Conservation (phyloP, 2,329 filamentous ascomycete species). For the Neonectria punicea region DNA sequence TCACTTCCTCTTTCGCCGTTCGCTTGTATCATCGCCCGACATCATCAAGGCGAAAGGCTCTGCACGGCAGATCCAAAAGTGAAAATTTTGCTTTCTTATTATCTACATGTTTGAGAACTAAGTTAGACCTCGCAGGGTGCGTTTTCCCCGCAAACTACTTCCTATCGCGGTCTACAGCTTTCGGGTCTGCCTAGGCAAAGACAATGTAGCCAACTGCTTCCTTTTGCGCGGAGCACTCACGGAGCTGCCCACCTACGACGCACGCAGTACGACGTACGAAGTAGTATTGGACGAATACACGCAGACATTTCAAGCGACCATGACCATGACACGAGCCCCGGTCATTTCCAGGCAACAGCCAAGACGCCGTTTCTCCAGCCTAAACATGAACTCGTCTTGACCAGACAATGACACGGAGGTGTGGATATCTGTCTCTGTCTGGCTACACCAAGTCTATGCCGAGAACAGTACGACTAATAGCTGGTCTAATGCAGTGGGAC, state of each 20-base stretch:
- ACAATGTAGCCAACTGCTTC: not conserved
- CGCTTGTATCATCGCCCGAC: not conserved
- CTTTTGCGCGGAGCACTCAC: not conserved
- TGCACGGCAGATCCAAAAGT: not conserved
- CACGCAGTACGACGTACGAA: too few species aligned
- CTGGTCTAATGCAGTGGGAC: not conserved
- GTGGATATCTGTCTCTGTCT: not conserved
- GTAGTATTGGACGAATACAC: not conserved
- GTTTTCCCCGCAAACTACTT: not conserved
- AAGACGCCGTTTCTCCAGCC: conserved; percentile 5
- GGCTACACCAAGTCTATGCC: not conserved
- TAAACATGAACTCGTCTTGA: not conserved
- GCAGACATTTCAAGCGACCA: not conserved
- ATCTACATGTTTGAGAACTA: conserved; percentile 4
- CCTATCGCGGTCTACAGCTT: not conserved
- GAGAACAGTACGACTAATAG: too few species aligned
- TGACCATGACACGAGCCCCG: conserved; percentile 9
- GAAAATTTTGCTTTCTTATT: not conserved
- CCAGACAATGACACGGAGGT: not conserved
- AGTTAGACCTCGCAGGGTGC: not conserved
- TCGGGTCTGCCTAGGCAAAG: not conserved
- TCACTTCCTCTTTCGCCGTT: conserved; percentile 21
- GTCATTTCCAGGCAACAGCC: conserved; percentile 34
- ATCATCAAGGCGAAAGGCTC: not conserved
- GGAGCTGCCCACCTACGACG: too few species aligned